Conservation (phyloP, 148 eudicot genomes). For the Amaranthus palmeri region DNA sequence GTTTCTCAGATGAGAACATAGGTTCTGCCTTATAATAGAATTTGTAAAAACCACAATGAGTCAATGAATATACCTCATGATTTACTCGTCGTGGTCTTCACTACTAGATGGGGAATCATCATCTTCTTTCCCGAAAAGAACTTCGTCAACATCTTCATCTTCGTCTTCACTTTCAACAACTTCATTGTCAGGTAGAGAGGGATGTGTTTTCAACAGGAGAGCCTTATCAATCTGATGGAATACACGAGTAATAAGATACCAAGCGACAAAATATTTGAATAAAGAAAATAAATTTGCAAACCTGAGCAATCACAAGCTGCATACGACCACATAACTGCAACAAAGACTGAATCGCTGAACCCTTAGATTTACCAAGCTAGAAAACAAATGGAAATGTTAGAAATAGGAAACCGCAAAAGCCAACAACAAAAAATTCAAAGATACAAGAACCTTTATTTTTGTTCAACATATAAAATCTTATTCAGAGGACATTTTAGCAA, state of each 20-base stretch:
- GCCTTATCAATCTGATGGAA: slow-evolving; percentile 70
- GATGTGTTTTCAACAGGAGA: slow-evolving; percentile 35
- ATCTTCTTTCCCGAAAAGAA: slow-evolving; percentile 55
- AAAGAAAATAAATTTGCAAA: slow-evolving; percentile 20
- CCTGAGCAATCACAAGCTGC: slow-evolving; percentile 90
- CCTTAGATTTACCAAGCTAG: slow-evolving; percentile 60
- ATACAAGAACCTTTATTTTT: neutral
- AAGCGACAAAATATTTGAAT: neutral
- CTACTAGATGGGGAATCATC: slow-evolving; percentile 48
- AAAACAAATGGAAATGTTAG: slow-evolving; percentile 5
- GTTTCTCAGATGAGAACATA: neutral
- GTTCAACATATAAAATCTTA: neutral
- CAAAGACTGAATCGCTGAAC: slow-evolving; percentile 40
- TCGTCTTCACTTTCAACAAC: slow-evolving; percentile 64
- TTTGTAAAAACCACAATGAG: neutral
- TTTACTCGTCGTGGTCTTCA: slow-evolving; percentile 41
- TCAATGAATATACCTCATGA: slow-evolving; percentile 16
- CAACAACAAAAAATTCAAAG: neutral
- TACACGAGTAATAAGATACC: neutral
- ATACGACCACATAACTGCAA: slow-evolving; percentile 81
- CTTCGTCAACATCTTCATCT: slow-evolving; percentile 53
- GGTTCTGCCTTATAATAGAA: neutral
- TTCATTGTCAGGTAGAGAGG: slow-evolving; percentile 27
- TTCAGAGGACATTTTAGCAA: too few species aligned
- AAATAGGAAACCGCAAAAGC: neutral